phyloP scores from a whole-genome alignment of 768 basidiomycete species.

The Hebeloma cylindrosporum region DNA sequence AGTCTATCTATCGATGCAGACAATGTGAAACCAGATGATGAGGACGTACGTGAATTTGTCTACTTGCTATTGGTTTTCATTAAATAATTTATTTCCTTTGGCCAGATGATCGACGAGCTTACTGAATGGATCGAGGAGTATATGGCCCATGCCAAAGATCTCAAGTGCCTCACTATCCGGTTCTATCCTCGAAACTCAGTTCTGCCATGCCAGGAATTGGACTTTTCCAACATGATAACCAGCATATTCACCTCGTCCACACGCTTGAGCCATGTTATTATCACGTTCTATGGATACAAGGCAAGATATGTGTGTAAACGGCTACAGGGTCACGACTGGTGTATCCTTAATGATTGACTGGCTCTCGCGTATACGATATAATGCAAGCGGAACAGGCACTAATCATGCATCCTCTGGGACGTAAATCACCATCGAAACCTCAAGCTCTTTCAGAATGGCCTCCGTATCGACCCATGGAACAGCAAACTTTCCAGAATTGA shows the following conservation, averaged over 20 bases:
- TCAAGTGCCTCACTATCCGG: conserved; percentile 21
- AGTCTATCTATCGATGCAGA: conserved; percentile 22
- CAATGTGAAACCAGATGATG: conserved; percentile 20
- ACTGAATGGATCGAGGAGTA: conserved; percentile 25
- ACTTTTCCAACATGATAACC: conserved; percentile 27
- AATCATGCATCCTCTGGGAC: conserved; percentile 11
- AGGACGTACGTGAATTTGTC: conserved; percentile 12
- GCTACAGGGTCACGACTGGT: conserved; percentile 22
- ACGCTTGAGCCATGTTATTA: conserved; percentile 19
- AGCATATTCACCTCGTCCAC: conserved; percentile 22
- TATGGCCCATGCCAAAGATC: conserved; percentile 15
- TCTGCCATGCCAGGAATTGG: conserved; percentile 22
- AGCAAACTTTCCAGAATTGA: conserved; percentile 46
- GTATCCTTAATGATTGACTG: conserved; percentile 20
- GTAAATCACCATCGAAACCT: conserved; percentile 36
- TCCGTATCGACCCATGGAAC: conserved; percentile 42
- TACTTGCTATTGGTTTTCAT: not conserved
- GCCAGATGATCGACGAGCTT: conserved; percentile 21
- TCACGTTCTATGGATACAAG: conserved; percentile 21
- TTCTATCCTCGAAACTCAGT: conserved; percentile 21
- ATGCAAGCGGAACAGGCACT: not conserved
- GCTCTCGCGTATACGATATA: not conserved
- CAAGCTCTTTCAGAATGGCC: conserved; percentile 32
- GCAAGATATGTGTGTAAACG: conserved; percentile 26
- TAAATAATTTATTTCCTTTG: not conserved